Conservation (phyloP, 2,329 filamentous ascomycete species). For the Fusarium clavum region DNA sequence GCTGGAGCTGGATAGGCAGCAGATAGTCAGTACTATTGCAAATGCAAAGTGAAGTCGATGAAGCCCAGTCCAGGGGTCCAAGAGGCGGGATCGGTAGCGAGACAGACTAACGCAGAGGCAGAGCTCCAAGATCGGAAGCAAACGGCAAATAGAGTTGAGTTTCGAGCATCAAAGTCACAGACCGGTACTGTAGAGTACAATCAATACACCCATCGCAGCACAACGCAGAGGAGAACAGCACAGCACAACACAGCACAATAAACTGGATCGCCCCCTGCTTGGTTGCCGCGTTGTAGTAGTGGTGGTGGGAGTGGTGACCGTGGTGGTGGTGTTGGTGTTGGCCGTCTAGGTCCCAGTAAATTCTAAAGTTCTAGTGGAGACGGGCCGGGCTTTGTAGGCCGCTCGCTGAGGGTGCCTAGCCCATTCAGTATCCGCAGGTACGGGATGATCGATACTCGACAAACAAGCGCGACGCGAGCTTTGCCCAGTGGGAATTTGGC, state of each 20-base stretch:
- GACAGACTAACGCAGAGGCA: slow-evolving; percentile 18
- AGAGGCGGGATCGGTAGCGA: slow-evolving; percentile 37
- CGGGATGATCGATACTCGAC: slow-evolving; percentile 42
- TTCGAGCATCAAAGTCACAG: slow-evolving; percentile 39
- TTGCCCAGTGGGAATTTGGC: slow-evolving; percentile 13
- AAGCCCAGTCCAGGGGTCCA: slow-evolving; percentile 31
- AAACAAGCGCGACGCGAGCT: slow-evolving; percentile 38
- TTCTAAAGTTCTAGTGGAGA: slow-evolving; percentile 42
- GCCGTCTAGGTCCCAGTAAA: slow-evolving; percentile 35
- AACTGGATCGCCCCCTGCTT: slow-evolving; percentile 41
- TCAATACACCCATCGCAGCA: slow-evolving; percentile 5
- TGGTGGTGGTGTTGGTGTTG: slow-evolving; percentile 42
- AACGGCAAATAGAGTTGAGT: slow-evolving; percentile 34
- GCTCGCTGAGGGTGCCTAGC: slow-evolving; percentile 15
- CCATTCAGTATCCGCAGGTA: slow-evolving; percentile 22
- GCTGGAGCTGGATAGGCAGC: slow-evolving; percentile 5
- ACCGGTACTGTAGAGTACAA: slow-evolving; percentile 15
- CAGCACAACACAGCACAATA: slow-evolving; percentile 5
- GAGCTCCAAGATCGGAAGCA: slow-evolving; percentile 29
- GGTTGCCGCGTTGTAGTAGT: slow-evolving; percentile 43
- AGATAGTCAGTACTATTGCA: not conserved
- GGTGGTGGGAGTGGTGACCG: slow-evolving; percentile 45
- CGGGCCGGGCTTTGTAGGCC: slow-evolving; percentile 39
- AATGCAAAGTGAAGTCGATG: slow-evolving; percentile 9
- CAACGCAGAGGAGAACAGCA: not conserved